Evolutionary conservation across 2,329 filamentous ascomycete species (phyloP).

Genomic region (Seiridium unicorne): DNA sequence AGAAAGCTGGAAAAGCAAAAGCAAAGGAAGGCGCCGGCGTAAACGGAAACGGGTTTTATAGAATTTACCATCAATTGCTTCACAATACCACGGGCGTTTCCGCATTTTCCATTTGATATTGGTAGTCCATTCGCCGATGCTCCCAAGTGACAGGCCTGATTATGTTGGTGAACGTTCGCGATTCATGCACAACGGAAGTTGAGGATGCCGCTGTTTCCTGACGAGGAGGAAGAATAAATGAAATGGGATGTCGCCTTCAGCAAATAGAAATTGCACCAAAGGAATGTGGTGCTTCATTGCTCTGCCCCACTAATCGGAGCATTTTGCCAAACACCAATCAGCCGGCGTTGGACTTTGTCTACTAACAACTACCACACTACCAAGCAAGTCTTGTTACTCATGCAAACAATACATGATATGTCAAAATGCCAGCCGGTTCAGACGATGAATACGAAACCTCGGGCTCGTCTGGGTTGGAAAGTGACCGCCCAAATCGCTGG

Average conservation of each 20-base stretch:
- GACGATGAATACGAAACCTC: slow-evolving; percentile 25
- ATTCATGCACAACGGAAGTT: too few relatives aligned
- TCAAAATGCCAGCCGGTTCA: background rate
- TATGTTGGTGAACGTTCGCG: too few relatives aligned
- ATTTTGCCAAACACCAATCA: background rate
- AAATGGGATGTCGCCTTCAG: background rate
- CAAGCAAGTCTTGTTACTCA: too few relatives aligned
- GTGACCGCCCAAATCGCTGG: slow-evolving; percentile 70
- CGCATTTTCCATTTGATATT: background rate
- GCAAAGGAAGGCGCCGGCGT: slow-evolving; percentile 29
- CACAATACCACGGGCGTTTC: slow-evolving; percentile 17
- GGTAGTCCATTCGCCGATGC: background rate
- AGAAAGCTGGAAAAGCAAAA: slow-evolving; percentile 76
- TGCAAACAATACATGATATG: too few relatives aligned
- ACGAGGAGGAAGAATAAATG: too few relatives aligned
- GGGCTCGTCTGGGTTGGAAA: slow-evolving; percentile 40
- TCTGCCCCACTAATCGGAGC: background rate
- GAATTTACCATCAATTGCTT: slow-evolving; percentile 1
- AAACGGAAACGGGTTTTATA: slow-evolving; percentile 9
- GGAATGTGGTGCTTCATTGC: background rate
- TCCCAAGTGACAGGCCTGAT: too few relatives aligned
- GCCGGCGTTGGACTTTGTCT: too few relatives aligned
- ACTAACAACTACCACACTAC: too few relatives aligned
- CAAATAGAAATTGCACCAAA: too few relatives aligned
- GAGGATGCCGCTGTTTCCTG: too few relatives aligned